phyloP scores from a whole-genome alignment of 2,329 filamentous ascomycete species.

The Aquanectria penicillioides region DNA sequence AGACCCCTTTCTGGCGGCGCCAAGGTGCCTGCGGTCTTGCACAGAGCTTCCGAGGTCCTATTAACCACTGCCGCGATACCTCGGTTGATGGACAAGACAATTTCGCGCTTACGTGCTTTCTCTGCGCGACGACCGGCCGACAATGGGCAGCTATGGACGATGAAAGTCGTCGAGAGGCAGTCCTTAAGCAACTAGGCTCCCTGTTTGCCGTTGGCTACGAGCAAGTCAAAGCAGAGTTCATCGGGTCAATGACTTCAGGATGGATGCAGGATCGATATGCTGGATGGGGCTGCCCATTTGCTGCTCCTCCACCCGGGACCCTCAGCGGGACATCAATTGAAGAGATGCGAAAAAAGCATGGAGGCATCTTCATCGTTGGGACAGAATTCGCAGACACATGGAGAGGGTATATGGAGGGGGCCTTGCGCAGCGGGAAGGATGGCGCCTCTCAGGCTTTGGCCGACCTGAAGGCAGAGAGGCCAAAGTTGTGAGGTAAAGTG shows the following conservation, averaged over 20 bases:
- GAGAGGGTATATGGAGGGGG: constrained; percentile 29
- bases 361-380: constrained; percentile 24
- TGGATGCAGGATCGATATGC: constrained; percentile 24
- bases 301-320: neutral
- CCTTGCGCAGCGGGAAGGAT: constrained; percentile 23
- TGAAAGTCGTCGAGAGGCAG: neutral
- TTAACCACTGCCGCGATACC: constrained; percentile 17
- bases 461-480: constrained; percentile 2
- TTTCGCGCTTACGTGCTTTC: constrained; percentile 16
- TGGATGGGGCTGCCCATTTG: constrained; percentile 18
- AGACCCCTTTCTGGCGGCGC: constrained; percentile 23
- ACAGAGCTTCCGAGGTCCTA: constrained; percentile 18
- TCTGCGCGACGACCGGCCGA: neutral
- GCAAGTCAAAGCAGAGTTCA: constrained; percentile 8
- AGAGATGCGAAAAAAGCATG: neutral
- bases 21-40: constrained; percentile 20
- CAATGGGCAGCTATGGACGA: neutral
- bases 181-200: constrained; percentile 10
- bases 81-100: constrained; percentile 11
- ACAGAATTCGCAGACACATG: constrained; percentile 24
- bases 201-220: constrained; percentile 13
- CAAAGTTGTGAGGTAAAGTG: no score
- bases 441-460: constrained; percentile 10
- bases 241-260: constrained; percentile 9
- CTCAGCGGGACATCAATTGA: neutral